Base-by-base conservation (phyloP, 805 yeast genomes). In the Nakazawaea ernobii region DNA sequence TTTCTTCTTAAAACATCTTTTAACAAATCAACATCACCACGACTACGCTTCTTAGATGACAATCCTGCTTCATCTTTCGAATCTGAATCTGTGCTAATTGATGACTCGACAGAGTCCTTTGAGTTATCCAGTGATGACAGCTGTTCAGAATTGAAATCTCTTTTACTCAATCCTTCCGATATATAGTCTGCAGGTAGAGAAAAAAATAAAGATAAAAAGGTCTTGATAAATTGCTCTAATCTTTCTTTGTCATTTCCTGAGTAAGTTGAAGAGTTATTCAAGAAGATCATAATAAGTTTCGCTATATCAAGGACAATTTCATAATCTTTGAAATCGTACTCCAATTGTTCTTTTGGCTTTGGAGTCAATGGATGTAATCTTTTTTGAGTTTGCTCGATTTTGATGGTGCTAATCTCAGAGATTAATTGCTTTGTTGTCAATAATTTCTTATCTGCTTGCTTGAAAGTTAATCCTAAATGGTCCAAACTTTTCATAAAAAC, bases 401-500 rank as follows among this genome's bases (percentile, higher is more conserved):
- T 90, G 37, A 91, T 86, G 2, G 97, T 88, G 55, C 94, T 86
- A 48, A 94, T 86, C 61, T 92, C 98, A 52, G 95, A 85, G 11
- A 94, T 81, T 56, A 94, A 68, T 56, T 90, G 96, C 59, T 95
- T 89, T 8, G 94, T 84, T 0, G 98, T 89, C 56, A 94, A 68
- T 48, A 89, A 68, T 64, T 94, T 92, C 65, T 94, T 92, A 67
- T 94, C 99, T 24, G 96, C 86, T 63, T 94, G 98, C 67, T 94
- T 94, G 71, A 94, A 94, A 0, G 97, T 91, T 57, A 94, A 74
- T 1, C 99, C 99, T 52, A 92, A 71, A 63, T 94, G 99, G 63
- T 94, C 99, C 54, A 94, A 73, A 2, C 97, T 87, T 65, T 94
- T 94, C 71, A 82, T 88, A 63, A 86, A 91, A 0, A 90, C 96